Evolutionary conservation across 257 asterid species (phyloP), one percentile per base, ranked within the genome.

Genomic region (Nicotiana tomentosiformis): DNA sequence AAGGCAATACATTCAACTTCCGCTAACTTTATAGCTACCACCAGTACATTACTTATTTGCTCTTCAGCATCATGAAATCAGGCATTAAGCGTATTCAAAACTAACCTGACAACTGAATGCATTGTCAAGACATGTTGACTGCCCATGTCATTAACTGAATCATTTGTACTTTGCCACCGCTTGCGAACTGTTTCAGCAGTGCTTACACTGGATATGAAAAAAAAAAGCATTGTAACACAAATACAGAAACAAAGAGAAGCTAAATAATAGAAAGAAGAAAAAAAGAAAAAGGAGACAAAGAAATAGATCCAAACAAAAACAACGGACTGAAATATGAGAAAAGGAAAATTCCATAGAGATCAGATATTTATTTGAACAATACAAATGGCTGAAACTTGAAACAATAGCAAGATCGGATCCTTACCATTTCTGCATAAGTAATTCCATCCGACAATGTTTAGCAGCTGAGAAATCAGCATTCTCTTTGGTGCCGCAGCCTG

Each of bases 391-490:
- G 64, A 76, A 15, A 76, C 64, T 23, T 11, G 4, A 49, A 23
- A 23, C 23, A 82, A 85, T 20, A 62, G 57, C 10, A 70, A 53
- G 16, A 35, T 20, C 33, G n/a, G 33, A 33, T 58, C 20, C 33
- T 55, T 65, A 94, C 98, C 97, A 91, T 66, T 94, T 88, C 84
- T 93, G 97, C 82, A 89, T 57, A 77, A 94, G 90, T 57, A 87
- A 85, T 87, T 94, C 97, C 93, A 94, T 85, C 77, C 97, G 93
- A 86, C 97, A 91, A 89, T 93, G 97, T 90, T 94, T 94, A 79
- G 97, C 92, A 70, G 92, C 97, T 72, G 95, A 89, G 87, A 91
- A 91, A 77, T 91, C 93, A 26, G 95, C 92, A 91, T 77, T 88
- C 78, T 94, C 98, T 83, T 89, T 91, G 29, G 84, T 78, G 84